Percentiles rank a stretch among this genome's conserved stretches.
phyloP scores from a whole-genome alignment of 441 rosid species.

The Brassica hybrid region DNA sequence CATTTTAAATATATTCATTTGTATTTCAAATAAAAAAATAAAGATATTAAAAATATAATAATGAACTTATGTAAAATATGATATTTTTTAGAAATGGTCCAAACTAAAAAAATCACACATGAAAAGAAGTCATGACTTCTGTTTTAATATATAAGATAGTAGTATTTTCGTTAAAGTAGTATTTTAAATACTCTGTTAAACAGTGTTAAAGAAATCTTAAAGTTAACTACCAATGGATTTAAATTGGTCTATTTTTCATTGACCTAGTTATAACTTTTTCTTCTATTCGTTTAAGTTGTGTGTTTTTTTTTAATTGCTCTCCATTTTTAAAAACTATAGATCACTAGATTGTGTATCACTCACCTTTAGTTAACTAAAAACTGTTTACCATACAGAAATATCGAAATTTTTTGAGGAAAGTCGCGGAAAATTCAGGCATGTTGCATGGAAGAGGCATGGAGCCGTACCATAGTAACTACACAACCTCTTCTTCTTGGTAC shows the following conservation, averaged over 20 bases:
- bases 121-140: too few relatives aligned
- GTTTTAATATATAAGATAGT: too few relatives aligned
- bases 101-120: too few relatives aligned
- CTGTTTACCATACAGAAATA: conserved; percentile 60
- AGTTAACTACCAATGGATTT: too few relatives aligned
- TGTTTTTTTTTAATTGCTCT: too few relatives aligned
- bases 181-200: neutral
- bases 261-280: neutral
- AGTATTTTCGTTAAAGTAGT: neutral
- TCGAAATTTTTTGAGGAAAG: conserved; percentile 60
- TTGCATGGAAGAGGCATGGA: conserved; percentile 27
- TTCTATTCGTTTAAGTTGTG: neutral
- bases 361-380: neutral
- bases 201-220: neutral
- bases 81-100: too few relatives aligned
- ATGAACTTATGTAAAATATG: too few relatives aligned
- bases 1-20: too few relatives aligned
- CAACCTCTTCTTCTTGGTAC: conserved; percentile 25
- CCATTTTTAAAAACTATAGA: too few relatives aligned
- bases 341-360: neutral
- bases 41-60: too few relatives aligned
- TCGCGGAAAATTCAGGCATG: conserved; percentile 44
- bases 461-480: conserved; percentile 11
- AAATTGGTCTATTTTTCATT: neutral
- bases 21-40: too few relatives aligned